These are phyloP conservation scores for Dactylis glomerata DNA, from an alignment of 176 grass and related monocot species.

Conservation along the genomic window DNA sequence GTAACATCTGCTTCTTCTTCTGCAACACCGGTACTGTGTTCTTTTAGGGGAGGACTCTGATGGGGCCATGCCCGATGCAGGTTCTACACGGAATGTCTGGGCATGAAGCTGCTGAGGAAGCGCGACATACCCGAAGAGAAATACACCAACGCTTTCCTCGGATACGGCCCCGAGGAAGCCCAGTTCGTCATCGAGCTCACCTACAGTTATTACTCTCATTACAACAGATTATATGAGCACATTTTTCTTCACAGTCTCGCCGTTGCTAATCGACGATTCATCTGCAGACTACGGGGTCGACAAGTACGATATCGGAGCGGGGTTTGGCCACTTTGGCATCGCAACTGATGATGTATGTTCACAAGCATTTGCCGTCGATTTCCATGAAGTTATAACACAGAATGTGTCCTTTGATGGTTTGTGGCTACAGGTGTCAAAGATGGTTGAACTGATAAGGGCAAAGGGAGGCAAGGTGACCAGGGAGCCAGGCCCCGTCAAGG, in stretches of 20 bases:
- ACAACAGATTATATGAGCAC: background rate
- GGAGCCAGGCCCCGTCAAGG: conserved; percentile 60
- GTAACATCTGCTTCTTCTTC: background rate
- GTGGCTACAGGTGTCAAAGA: conserved; percentile 49
- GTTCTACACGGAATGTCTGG: conserved; percentile 89
- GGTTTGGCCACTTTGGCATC: conserved; percentile 81
- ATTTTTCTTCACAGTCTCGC: background rate
- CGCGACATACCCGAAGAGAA: conserved; percentile 82
- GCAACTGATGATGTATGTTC: conserved; percentile 64
- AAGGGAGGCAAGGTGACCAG: conserved; percentile 69
- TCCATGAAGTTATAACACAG: too few relatives aligned
- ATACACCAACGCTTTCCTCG: conserved; percentile 86
- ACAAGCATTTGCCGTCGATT: background rate
- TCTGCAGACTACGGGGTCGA: conserved; percentile 78
- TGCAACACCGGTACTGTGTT: background rate
- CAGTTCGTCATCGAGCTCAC: conserved; percentile 82
- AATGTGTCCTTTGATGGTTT: background rate
- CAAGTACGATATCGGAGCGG: conserved; percentile 67
- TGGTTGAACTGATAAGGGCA: conserved; percentile 45
- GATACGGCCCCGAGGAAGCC: conserved; percentile 82
- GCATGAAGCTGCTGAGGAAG: conserved; percentile 88
- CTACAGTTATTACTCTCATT: conserved; percentile 50
- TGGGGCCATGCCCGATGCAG: conserved; percentile 5
- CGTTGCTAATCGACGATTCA: background rate
- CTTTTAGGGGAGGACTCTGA: background rate